phyloP scores from a whole-genome alignment of 306 rosid genomes.

The Fragaria iinumae region DNA sequence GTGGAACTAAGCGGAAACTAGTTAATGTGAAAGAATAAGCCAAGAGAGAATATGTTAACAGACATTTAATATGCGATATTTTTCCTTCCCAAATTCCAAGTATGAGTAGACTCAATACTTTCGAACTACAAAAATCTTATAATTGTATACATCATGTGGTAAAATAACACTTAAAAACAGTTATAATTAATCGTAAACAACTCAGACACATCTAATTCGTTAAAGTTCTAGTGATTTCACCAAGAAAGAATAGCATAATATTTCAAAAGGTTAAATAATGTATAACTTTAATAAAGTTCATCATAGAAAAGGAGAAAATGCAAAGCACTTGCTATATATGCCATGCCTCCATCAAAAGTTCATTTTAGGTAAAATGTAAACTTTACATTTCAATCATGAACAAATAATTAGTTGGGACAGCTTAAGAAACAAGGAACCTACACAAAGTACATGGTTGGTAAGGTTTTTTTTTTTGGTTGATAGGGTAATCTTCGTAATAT shows the following conservation, averaged over 20 bases:
- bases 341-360: slow-evolving; percentile 1
- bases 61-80: too few relatives aligned
- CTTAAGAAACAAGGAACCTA: slow-evolving; percentile 5
- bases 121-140: too few relatives aligned
- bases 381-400: not conserved
- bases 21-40: too few relatives aligned
- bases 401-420: not conserved
- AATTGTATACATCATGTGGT: too few relatives aligned
- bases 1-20: too few relatives aligned
- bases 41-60: too few relatives aligned
- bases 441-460: not conserved
- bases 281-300: not conserved
- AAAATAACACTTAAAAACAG: too few relatives aligned
- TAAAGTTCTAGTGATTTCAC: not conserved
- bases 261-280: not conserved
- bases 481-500: not conserved
- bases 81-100: too few relatives aligned
- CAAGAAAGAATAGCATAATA: not conserved
- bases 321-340: not conserved
- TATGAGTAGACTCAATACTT: too few relatives aligned
- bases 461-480: not conserved
- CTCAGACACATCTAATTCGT: not conserved
- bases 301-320: not conserved
- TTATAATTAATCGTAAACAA: too few relatives aligned
- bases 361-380: not conserved